These are phyloP conservation scores for Phyllostachys edulis DNA, from an alignment of 176 grass and related monocot species.

Conservation along the genomic window DNA sequence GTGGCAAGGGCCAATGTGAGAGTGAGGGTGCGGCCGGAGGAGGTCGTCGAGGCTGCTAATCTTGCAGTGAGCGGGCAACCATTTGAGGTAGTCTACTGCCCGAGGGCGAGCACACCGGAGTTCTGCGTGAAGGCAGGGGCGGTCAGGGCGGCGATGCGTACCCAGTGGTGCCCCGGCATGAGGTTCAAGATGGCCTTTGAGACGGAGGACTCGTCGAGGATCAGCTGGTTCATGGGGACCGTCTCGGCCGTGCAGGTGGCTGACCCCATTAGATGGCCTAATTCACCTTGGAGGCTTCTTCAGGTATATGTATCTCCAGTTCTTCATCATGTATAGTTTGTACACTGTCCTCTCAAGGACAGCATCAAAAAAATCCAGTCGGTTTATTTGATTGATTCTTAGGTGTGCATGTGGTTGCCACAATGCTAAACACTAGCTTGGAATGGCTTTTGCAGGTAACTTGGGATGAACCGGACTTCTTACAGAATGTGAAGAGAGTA, in stretches of 20 bases:
- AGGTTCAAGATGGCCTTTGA: constrained; percentile 98
- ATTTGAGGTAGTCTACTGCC: constrained; percentile 84
- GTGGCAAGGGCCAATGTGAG: constrained; percentile 45
- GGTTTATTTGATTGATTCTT: background rate
- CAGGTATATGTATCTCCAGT: constrained; percentile 56
- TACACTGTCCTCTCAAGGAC: constrained; percentile 27
- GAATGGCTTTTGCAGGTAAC: constrained; percentile 59
- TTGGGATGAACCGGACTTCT: constrained; percentile 95
- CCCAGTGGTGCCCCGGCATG: constrained; percentile 78
- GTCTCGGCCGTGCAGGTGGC: constrained; percentile 75
- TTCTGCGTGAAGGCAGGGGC: constrained; percentile 64
- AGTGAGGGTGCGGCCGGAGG: constrained; percentile 60
- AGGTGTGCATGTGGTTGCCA: background rate
- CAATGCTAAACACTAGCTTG: background rate
- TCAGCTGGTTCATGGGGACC: constrained; percentile 99
- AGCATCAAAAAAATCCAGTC: background rate
- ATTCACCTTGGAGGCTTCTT: constrained; percentile 92
- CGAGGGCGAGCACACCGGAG: constrained; percentile 82
- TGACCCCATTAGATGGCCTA: constrained; percentile 75
- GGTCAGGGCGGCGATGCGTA: constrained; percentile 63
- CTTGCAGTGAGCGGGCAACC: constrained; percentile 58
- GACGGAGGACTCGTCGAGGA: constrained; percentile 87
- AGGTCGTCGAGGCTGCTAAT: constrained; percentile 67
- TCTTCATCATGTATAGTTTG: constrained; percentile 1
- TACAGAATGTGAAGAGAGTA: constrained; percentile 97